Percentiles rank a stretch among this genome's conserved stretches.
Evolutionary conservation across 371 early-diverging fungal species (phyloP).

Genomic region (Aphelidium insulamus): DNA sequence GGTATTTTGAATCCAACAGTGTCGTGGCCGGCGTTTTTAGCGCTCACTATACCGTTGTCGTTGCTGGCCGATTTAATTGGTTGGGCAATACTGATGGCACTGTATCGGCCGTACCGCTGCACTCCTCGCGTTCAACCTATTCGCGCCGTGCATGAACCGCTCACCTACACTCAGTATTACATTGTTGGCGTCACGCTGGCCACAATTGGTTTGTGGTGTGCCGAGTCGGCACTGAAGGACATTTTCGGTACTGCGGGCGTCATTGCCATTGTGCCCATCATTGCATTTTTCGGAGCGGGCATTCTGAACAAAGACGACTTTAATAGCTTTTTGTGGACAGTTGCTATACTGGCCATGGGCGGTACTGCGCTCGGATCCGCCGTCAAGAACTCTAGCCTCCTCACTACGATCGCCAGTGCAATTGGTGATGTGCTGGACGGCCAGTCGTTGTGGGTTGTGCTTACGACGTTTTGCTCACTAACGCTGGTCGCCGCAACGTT

Average conservation of each 20-base stretch:
- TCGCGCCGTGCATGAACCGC: slow-evolving; percentile 24
- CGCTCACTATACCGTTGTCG: slow-evolving; percentile 29
- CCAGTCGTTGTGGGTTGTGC: slow-evolving; percentile 35
- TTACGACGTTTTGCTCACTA: slow-evolving; percentile 37
- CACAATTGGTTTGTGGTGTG: slow-evolving; percentile 71
- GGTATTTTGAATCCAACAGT: slow-evolving; percentile 59
- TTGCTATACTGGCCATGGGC: slow-evolving; percentile 85
- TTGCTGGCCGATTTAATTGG: slow-evolving; percentile 41
- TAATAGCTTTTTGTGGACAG: slow-evolving; percentile 76
- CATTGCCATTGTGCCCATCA: slow-evolving; percentile 73
- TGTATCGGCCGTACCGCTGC: slow-evolving; percentile 33
- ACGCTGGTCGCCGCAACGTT: slow-evolving; percentile 68
- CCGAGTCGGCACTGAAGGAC: slow-evolving; percentile 38
- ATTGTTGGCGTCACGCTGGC: slow-evolving; percentile 29
- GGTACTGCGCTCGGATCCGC: slow-evolving; percentile 78
- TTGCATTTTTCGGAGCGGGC: slow-evolving; percentile 73
- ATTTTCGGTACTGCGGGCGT: slow-evolving; percentile 78
- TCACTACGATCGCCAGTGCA: slow-evolving; percentile 43
- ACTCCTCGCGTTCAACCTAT: slow-evolving; percentile 28
- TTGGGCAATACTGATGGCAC: slow-evolving; percentile 53
- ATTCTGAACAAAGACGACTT: slow-evolving; percentile 84
- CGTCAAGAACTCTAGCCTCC: slow-evolving; percentile 63
- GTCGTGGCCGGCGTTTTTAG: slow-evolving; percentile 40
- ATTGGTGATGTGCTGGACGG: slow-evolving; percentile 38
- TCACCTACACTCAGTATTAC: slow-evolving; percentile 33